Evolutionary conservation across 2,329 filamentous ascomycete species (phyloP), one percentile per base, ranked within the genome.

Genomic region (Claviceps sorghi): DNA sequence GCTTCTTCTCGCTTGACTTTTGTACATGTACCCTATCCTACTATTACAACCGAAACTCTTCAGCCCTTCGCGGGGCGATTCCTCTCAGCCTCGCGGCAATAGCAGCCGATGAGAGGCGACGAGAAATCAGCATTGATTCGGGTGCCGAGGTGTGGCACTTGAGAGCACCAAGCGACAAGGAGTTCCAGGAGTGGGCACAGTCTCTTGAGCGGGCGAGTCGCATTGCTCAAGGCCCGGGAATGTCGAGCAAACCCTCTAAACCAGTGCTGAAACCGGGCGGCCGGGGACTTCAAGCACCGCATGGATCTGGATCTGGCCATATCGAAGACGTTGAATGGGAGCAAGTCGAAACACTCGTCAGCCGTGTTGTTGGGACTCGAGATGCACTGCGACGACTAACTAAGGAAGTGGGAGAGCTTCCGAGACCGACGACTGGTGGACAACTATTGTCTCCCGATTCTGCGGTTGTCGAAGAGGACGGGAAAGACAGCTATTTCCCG

Each of bases 61-160:
- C 91, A 6, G 89, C 91, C 1, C 74, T 98, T 44, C 82, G 93
- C 54, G 93, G 93, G 19, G 89, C 93, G 8, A 93, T 98, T 50
- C 93, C 93, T 0, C 75, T 98, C 9, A 93, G 88, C 29, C 72
- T 98, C 50, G 93, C 93, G 17, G 93, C 88, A 4, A 86, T 98
- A 54, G 87, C 90, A 3, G 88, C 88, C 8, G 90, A 95, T 63
- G 88, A 93, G 65, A 82, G 86, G 61, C 82, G 86, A 40, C 80
- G 89, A 57, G 91, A 97, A 66, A 95, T 98, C 51, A 95, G 86
- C 43, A 93, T 98, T 53, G 93, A 98, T 65, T 97, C 93, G 0
- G 93, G 93, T 1, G 90, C 93, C 2, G 93, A 98, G 67, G 82
- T 98, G 29, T 98, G 93, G 93, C 93, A 97, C 69, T 73, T 98